These are phyloP conservation scores for Carex myosuroides DNA, from an alignment of 176 grass and related monocot genomes.

Conservation along the genomic window DNA sequence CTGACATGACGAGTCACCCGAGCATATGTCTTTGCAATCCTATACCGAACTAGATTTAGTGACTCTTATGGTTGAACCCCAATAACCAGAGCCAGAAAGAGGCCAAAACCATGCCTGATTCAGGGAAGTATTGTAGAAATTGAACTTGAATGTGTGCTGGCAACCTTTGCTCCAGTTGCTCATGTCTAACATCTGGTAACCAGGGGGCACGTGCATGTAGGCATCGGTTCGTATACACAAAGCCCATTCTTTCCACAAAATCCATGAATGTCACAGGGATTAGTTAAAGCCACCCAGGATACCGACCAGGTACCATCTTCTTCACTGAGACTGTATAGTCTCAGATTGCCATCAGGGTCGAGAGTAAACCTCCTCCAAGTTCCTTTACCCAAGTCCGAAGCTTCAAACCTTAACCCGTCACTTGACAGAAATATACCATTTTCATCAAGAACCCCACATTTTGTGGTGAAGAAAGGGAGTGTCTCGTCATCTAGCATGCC, in stretches of 20 bases:
- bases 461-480: constrained; percentile 28
- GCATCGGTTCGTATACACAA: constrained; percentile 27
- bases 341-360: constrained; percentile 45
- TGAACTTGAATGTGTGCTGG: background rate
- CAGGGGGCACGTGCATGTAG: constrained; percentile 40
- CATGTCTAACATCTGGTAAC: constrained; percentile 26
- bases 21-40: constrained; percentile 26
- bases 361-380: constrained; percentile 38
- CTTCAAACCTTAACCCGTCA: constrained; percentile 21
- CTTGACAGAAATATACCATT: constrained; percentile 20
- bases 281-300: constrained; percentile 35
- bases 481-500: background rate
- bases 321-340: constrained; percentile 30
- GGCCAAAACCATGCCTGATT: background rate
- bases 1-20: constrained; percentile 26
- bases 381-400: constrained; percentile 27
- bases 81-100: constrained; percentile 12
- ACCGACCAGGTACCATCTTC: constrained; percentile 30
- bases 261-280: constrained; percentile 40
- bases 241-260: constrained; percentile 38
- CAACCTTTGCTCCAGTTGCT: constrained; percentile 45
- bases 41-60: background rate
- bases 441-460: constrained; percentile 18
- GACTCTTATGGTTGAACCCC: background rate
- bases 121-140: background rate